Evolutionary conservation across 805 yeast species (phyloP).

Genomic region (Barnettozyma wickerhamii): DNA sequence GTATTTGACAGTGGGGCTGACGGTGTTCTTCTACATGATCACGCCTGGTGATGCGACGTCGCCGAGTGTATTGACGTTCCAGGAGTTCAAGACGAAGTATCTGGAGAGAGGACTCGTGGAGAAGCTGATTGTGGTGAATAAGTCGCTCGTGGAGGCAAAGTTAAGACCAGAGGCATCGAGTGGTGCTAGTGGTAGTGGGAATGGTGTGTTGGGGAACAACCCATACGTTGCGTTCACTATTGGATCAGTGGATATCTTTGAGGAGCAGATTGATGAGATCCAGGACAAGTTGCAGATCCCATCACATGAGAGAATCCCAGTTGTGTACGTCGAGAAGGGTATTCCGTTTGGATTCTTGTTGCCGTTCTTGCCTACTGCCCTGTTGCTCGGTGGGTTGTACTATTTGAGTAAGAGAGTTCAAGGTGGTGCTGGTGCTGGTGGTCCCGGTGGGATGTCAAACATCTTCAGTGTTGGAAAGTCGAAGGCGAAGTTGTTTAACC

Average conservation of each 20-base stretch:
- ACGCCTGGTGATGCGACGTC: conserved; percentile 25
- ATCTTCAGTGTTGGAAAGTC: conserved; percentile 76
- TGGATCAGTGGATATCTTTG: conserved; percentile 83
- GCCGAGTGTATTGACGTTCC: conserved; percentile 61
- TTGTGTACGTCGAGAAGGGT: conserved; percentile 66
- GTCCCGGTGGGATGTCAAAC: conserved; percentile 59
- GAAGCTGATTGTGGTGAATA: conserved; percentile 71
- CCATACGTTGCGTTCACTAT: conserved; percentile 64
- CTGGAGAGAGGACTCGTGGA: conserved; percentile 77
- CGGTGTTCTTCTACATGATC: conserved; percentile 33
- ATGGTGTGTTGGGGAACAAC: conserved; percentile 38
- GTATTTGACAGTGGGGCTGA: conserved; percentile 34
- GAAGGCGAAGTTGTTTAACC: conserved; percentile 76
- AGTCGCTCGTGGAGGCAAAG: conserved; percentile 58
- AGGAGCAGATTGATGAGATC: conserved; percentile 69
- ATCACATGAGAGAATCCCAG: conserved; percentile 68
- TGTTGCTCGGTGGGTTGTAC: conserved; percentile 70
- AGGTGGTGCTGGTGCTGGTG: conserved; percentile 39
- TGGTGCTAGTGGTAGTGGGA: conserved; percentile 58
- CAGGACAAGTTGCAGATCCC: conserved; percentile 71
- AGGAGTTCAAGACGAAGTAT: conserved; percentile 75
- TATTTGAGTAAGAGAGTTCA: conserved; percentile 40
- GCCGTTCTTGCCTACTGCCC: conserved; percentile 75
- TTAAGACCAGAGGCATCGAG: conserved; percentile 37
- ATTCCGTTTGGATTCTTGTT: conserved; percentile 58